These are phyloP conservation scores for Urochloa ruziziensis DNA, from an alignment of 176 grass and related monocot genomes.

Conservation along the genomic window DNA sequence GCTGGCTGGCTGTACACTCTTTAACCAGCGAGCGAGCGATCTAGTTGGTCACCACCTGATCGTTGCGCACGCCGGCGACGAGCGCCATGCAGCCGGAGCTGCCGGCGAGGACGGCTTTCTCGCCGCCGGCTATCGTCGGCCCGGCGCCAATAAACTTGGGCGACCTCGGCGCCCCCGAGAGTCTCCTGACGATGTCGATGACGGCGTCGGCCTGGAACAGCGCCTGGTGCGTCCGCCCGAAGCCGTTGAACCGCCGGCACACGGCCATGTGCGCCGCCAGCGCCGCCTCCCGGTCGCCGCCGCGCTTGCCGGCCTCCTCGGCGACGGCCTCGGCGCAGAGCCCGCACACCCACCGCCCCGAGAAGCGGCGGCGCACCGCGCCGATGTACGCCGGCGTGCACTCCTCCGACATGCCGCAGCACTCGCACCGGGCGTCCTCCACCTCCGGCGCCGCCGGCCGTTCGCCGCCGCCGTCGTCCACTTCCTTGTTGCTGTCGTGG, in stretches of 20 bases:
- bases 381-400: conserved; percentile 69
- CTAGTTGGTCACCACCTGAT: conserved; percentile 19
- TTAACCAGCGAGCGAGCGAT: not conserved
- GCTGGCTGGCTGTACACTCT: not conserved
- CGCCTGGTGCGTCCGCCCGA: conserved; percentile 64
- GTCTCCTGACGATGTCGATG: conserved; percentile 71
- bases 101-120: not conserved
- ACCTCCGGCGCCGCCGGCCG: conserved; percentile 27
- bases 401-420: conserved; percentile 87
- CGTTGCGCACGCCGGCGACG: conserved; percentile 29
- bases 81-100: conserved; percentile 43
- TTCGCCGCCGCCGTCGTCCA: not conserved
- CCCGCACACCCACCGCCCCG: conserved; percentile 69
- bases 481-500: not conserved
- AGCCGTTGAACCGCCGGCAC: conserved; percentile 61
- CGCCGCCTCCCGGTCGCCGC: conserved; percentile 45
- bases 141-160: conserved; percentile 18
- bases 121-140: too few relatives aligned
- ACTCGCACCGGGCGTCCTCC: conserved; percentile 71
- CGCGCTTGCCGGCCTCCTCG: conserved; percentile 65
- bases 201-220: conserved; percentile 75
- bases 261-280: conserved; percentile 52
- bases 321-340: conserved; percentile 67
- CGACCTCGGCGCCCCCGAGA: conserved; percentile 37
- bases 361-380: conserved; percentile 53